Conservation (phyloP, 768 basidiomycete species). For the Collybia nuda region DNA sequence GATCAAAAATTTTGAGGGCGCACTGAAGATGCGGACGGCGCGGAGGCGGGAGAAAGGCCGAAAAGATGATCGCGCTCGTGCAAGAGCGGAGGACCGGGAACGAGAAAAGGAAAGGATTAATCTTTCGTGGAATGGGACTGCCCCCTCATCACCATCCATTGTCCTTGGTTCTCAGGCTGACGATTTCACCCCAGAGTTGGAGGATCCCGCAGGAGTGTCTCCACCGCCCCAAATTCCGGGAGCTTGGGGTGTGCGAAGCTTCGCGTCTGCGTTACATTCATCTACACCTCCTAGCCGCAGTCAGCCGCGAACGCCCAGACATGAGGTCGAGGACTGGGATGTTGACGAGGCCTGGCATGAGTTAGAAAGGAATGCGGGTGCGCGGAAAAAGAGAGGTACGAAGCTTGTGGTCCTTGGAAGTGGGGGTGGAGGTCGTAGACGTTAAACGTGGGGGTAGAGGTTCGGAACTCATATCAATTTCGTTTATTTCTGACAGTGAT, state of each 20-base stretch:
- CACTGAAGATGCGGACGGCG: slow-evolving; percentile 71
- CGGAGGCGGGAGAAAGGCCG: slow-evolving; percentile 79
- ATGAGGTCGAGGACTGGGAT: slow-evolving; percentile 65
- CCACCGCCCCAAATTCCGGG: slow-evolving; percentile 35
- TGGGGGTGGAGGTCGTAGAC: slow-evolving; percentile 55
- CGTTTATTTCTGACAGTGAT: background rate
- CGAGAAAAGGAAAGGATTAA: slow-evolving; percentile 49
- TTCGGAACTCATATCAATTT: background rate
- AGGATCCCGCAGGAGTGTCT: slow-evolving; percentile 12
- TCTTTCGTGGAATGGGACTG: slow-evolving; percentile 16
- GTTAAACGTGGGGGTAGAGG: background rate
- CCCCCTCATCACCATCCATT: slow-evolving; percentile 15
- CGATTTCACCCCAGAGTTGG: slow-evolving; percentile 23
- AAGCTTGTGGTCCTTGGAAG: slow-evolving; percentile 74
- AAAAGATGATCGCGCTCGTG: slow-evolving; percentile 85
- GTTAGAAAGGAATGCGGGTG: slow-evolving; percentile 58
- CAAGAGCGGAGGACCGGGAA: slow-evolving; percentile 75
- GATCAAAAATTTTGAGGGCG: slow-evolving; percentile 79
- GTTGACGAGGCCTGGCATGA: slow-evolving; percentile 82
- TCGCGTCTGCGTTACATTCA: slow-evolving; percentile 76
- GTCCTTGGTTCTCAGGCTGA: slow-evolving; percentile 22
- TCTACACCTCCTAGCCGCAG: slow-evolving; percentile 28
- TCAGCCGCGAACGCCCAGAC: slow-evolving; percentile 26
- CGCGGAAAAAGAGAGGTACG: slow-evolving; percentile 59
- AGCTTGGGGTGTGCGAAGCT: slow-evolving; percentile 80